Conservation (phyloP, 2,329 filamentous ascomycete genomes). For the Phialemoniopsis sp. region DNA sequence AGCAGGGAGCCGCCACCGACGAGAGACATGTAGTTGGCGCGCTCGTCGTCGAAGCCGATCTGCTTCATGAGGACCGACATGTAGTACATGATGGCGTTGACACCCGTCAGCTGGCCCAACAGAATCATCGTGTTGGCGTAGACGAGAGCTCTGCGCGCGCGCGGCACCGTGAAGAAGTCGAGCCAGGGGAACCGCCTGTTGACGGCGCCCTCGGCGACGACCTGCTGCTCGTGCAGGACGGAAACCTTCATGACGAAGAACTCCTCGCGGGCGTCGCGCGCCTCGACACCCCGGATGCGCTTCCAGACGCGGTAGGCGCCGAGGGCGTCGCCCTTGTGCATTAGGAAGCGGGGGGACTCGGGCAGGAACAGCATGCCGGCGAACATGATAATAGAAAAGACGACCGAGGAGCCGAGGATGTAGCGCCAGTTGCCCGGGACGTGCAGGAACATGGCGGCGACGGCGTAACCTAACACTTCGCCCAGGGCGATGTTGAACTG, state of each 20-base stretch:
- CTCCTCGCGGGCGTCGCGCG: slow-evolving; percentile 58
- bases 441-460: slow-evolving; percentile 69
- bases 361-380: slow-evolving; percentile 68
- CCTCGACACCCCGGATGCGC: slow-evolving; percentile 59
- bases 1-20: slow-evolving; percentile 66
- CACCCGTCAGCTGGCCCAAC: slow-evolving; percentile 66
- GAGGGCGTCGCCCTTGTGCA: slow-evolving; percentile 59
- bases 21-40: slow-evolving; percentile 70
- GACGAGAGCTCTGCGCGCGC: slow-evolving; percentile 60
- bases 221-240: slow-evolving; percentile 51
- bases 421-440: slow-evolving; percentile 69
- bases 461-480: slow-evolving; percentile 68
- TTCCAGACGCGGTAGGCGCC: slow-evolving; percentile 69
- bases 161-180: slow-evolving; percentile 68
- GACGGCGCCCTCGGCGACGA: slow-evolving; percentile 42
- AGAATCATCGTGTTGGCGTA: slow-evolving; percentile 69
- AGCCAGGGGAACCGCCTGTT: slow-evolving; percentile 63
- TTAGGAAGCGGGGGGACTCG: slow-evolving; percentile 63
- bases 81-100: slow-evolving; percentile 70
- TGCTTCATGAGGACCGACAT: slow-evolving; percentile 64
- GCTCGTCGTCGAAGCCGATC: slow-evolving; percentile 59
- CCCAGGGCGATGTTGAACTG: slow-evolving; percentile 74
- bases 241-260: slow-evolving; percentile 69
- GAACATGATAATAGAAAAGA: slow-evolving; percentile 63
- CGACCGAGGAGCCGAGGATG: slow-evolving; percentile 67